Evolutionary conservation across 2,329 filamentous ascomycete species (phyloP), one percentile per base, ranked within the genome.

Genomic region (Phialophora macrospora): DNA sequence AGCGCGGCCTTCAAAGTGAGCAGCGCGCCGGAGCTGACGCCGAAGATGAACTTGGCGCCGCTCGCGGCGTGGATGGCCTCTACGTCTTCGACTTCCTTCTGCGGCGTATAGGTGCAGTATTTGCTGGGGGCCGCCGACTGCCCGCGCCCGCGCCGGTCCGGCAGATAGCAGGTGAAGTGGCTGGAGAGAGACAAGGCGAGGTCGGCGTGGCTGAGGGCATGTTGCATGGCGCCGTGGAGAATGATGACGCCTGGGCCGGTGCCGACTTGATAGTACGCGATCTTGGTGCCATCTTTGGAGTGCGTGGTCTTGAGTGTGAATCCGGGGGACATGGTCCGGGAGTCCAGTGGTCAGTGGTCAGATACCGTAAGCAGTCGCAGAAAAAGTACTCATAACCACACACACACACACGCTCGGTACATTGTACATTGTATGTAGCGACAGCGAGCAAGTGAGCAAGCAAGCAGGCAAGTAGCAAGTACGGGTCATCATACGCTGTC

Each of bases 1-100:
- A 56, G 26, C 5, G 64, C 60, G 17, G 64, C 60, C 34, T 55
- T 66, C 55, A 66, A 24, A 11, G 60, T 62, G 26, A 66, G 55
- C 46, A 66, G 22, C 20, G 64, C 64, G 20, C 64, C 64, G 8
- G 64, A 66, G 49, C 64, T 66, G 6, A 66, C 64, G 32, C 64
- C 64, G 12, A 66, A 66, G 46, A 66, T 48, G 49, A 52, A 66
- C 28, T 59, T 58, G 7, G 64, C 60, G 12, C 60, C 60, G 14
- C 60, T 66, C 3, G 44, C 46, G 9, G 32, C 20, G 17, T 66
- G 64, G 20, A 66, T 60, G 8, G 64, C 60, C 54, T 66, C 64
- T 12, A 66, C 38, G 32, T 66, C 64, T 51, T 66, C 60, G 9
- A 66, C 60, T 59, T 66, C 64, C 22, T 56, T 59, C 7, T 41